These are phyloP conservation scores for Cyamopsis tetragonoloba DNA, from an alignment of 306 rosid species.

Conservation along the genomic window DNA sequence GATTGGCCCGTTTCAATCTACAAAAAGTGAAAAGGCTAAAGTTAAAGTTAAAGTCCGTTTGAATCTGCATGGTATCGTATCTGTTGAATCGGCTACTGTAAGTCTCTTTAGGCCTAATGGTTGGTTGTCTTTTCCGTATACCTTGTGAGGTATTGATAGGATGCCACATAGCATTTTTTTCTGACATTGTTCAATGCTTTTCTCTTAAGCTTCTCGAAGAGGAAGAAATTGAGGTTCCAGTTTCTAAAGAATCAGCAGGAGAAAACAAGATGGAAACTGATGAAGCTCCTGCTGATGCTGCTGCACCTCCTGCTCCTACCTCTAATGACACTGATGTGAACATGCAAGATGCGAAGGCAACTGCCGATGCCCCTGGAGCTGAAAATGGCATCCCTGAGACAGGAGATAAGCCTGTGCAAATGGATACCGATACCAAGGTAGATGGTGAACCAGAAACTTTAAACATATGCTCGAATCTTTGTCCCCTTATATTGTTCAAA, in stretches of 20 bases:
- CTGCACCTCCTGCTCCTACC: slow-evolving; percentile 44
- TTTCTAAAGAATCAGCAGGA: slow-evolving; percentile 51
- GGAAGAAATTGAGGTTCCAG: slow-evolving; percentile 77
- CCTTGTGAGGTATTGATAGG: not conserved
- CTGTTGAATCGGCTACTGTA: slow-evolving; percentile 73
- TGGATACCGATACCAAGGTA: slow-evolving; percentile 88
- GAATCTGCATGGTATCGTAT: slow-evolving; percentile 77
- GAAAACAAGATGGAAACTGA: slow-evolving; percentile 82
- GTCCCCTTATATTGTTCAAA: not conserved
- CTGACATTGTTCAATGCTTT: not conserved
- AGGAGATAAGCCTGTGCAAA: slow-evolving; percentile 75
- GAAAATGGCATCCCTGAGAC: slow-evolving; percentile 62
- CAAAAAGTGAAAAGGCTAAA: slow-evolving; percentile 58
- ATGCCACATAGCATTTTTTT: not conserved
- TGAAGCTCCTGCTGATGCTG: slow-evolving; percentile 50
- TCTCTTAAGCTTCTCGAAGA: slow-evolving; percentile 71
- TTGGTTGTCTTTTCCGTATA: not conserved
- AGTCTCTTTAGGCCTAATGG: slow-evolving; percentile 27
- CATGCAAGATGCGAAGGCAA: slow-evolving; percentile 82
- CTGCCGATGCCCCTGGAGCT: slow-evolving; percentile 45
- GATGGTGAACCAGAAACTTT: not conserved
- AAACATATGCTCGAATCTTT: not conserved
- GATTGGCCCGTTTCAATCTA: slow-evolving; percentile 85
- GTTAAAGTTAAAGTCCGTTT: slow-evolving; percentile 74
- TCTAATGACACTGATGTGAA: slow-evolving; percentile 51